A percentile compares a stretch with the other conserved stretches of the same genome.
Evolutionary conservation across 2,329 filamentous ascomycete genomes (phyloP).

Genomic region (Sporothrix euskadiensis): DNA sequence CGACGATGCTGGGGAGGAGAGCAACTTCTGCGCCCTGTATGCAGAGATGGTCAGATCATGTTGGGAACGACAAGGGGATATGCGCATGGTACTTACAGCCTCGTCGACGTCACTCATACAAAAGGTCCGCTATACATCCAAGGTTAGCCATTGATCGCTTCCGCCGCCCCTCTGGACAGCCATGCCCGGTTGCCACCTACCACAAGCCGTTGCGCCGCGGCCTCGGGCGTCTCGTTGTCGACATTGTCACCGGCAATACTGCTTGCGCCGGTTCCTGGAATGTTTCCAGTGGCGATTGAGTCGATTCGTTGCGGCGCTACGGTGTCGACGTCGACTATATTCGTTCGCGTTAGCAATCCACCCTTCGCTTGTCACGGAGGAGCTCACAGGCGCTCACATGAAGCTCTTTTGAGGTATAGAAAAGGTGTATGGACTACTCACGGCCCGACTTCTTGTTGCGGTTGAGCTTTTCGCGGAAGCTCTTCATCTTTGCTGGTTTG

Average conservation of each 20-base stretch:
- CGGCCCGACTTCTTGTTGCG: constrained; percentile 24
- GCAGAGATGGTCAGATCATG: neutral
- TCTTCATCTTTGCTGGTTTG: constrained; percentile 29
- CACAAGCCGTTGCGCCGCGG: constrained; percentile 28
- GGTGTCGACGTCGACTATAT: neutral
- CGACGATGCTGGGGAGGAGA: constrained; percentile 89
- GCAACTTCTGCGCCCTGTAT: constrained; percentile 81
- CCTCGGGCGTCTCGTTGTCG: constrained; percentile 30
- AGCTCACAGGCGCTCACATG: neutral
- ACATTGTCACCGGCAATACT: constrained; percentile 6
- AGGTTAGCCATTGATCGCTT: constrained; percentile 10
- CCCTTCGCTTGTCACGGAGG: no score
- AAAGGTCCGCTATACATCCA: constrained; percentile 24
- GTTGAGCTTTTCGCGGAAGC: constrained; percentile 29
- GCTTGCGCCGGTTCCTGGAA: neutral
- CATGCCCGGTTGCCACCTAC: constrained; percentile 17
- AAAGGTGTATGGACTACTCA: neutral
- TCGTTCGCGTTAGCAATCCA: neutral
- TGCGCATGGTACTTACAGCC: constrained; percentile 17
- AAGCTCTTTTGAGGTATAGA: neutral
- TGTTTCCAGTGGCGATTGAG: neutral
- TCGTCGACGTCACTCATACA: constrained; percentile 30
- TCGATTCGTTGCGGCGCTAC: neutral
- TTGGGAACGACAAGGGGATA: neutral
- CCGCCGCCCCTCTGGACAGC: neutral